Conservation (phyloP, 371 early-diverging fungal genomes). For the Mortierella sp. region DNA sequence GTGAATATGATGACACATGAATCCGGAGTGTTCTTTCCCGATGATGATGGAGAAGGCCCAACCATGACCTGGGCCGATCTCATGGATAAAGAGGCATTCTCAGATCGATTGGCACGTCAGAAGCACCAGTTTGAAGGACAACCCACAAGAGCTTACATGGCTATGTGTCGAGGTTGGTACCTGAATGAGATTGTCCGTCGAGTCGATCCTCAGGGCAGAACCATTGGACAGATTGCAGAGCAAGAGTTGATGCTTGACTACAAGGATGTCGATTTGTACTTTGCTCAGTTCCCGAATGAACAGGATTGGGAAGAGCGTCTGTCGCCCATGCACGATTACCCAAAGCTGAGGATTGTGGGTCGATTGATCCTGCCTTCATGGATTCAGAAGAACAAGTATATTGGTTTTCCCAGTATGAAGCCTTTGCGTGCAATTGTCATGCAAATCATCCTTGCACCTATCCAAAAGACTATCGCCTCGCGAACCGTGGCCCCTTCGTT, state of each 20-base stretch:
- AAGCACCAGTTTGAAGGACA: constrained; percentile 71
- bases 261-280: constrained; percentile 66
- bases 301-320: constrained; percentile 57
- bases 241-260: constrained; percentile 59
- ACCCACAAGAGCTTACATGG: constrained; percentile 68
- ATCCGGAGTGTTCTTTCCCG: constrained; percentile 69
- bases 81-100: constrained; percentile 48
- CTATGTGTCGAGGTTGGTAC: constrained; percentile 76
- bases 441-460: background rate
- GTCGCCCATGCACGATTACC: constrained; percentile 56
- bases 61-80: constrained; percentile 51
- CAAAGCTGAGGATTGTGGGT: constrained; percentile 53
- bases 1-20: constrained; percentile 71
- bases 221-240: constrained; percentile 65
- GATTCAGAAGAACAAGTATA: constrained; percentile 29
- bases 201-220: constrained; percentile 62
- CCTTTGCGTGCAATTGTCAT: constrained; percentile 30
- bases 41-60: constrained; percentile 36
- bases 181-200: constrained; percentile 76
- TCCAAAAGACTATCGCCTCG: constrained; percentile 6
- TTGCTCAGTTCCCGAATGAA: constrained; percentile 54
- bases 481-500: constrained; percentile 29
- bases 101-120: constrained; percentile 63
- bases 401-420: constrained; percentile 21
- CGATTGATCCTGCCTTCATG: constrained; percentile 57